Base-by-base conservation (phyloP, 1,284 basidiomycete species). In the Cryptococcus floricola region DNA sequence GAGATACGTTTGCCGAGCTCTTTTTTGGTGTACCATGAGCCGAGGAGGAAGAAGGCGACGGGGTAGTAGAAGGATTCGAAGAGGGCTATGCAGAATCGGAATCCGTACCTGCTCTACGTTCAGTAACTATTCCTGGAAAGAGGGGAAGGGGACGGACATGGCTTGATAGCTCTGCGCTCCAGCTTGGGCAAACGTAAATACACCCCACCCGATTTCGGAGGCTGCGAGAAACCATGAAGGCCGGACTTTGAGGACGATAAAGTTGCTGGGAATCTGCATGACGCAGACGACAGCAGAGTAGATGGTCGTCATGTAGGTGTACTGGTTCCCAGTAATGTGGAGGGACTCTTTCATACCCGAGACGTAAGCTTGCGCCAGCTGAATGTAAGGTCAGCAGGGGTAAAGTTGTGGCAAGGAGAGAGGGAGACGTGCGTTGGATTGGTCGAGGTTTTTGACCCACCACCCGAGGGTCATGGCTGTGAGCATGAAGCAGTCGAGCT, bases 311-410 rank as follows among this genome's bases (percentile, higher is more conserved):
- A 63, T 58, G 48, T 55, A 46, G 41, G 48, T 67, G 57, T 71
- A 71, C 42, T 71, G 50, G 48, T 67, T 65, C 18, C 57, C 65
- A 8, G 52, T 8, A 41, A 70, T 63, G 39, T 63, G 52, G 44
- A 70, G 58, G 51, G 69, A 65, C 43, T 65, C 65, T 47, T 60
- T 55, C 60, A 68, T 62, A 6, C 67, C 69, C 10, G 62, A 62
- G 31, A 71, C 69, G 44, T 68, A 64, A 10, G 63, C 64, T 43
- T 67, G 64, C 25, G 57, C 41, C 44, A 64, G 51, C 43, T 53
- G 14, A 53, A 44, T 28, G 12, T 6, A 25, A 13, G 25, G 39
- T 43, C 25, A 48, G 34, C 34, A 23, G 18, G 23, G 7, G 10
- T 34, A 10, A 10, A 34, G 1, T 34, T 34, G 31, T 34, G 31